phyloP scores from a whole-genome alignment of 2,329 filamentous ascomycete species.

The Byssoonygena ceratinophila region DNA sequence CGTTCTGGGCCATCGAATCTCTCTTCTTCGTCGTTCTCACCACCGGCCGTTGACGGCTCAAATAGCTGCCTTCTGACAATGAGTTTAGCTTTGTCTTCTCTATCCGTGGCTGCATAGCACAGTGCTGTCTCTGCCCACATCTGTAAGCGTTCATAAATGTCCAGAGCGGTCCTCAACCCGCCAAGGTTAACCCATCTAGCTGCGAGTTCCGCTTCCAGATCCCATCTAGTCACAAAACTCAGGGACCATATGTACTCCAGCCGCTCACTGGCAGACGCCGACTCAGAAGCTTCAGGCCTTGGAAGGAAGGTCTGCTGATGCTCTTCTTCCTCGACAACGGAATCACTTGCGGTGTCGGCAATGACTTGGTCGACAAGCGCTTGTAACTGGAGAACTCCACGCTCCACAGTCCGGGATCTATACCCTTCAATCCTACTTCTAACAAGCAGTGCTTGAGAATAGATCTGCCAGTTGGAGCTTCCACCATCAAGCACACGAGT shows the following conservation, averaged over 20 bases:
- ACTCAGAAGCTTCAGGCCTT: conserved; percentile 61
- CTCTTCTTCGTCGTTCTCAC: conserved; percentile 46
- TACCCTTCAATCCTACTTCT: conserved; percentile 84
- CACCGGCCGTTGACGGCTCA: conserved; percentile 43
- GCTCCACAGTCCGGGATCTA: conserved; percentile 73
- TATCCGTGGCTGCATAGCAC: conserved; percentile 67
- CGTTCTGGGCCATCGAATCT: conserved; percentile 58
- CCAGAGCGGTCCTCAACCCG: conserved; percentile 76
- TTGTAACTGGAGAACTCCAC: conserved; percentile 84
- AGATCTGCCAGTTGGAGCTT: conserved; percentile 94
- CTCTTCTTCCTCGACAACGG: conserved; percentile 24
- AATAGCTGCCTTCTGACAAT: conserved; percentile 73
- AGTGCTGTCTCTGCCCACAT: conserved; percentile 93
- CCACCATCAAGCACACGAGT: conserved; percentile 78
- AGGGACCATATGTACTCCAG: conserved; percentile 76
- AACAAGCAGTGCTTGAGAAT: conserved; percentile 84
- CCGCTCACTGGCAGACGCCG: conserved; percentile 53
- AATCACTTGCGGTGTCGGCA: conserved; percentile 57
- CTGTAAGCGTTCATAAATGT: conserved; percentile 86
- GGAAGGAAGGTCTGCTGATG: conserved; percentile 69
- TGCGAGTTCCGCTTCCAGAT: conserved; percentile 85
- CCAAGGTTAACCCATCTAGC: conserved; percentile 85
- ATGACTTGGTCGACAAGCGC: conserved; percentile 92
- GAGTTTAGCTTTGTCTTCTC: conserved; percentile 69
- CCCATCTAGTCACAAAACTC: conserved; percentile 78